phyloP scores from a whole-genome alignment of 176 grass and related monocot genomes.

The Cocos nucifera region DNA sequence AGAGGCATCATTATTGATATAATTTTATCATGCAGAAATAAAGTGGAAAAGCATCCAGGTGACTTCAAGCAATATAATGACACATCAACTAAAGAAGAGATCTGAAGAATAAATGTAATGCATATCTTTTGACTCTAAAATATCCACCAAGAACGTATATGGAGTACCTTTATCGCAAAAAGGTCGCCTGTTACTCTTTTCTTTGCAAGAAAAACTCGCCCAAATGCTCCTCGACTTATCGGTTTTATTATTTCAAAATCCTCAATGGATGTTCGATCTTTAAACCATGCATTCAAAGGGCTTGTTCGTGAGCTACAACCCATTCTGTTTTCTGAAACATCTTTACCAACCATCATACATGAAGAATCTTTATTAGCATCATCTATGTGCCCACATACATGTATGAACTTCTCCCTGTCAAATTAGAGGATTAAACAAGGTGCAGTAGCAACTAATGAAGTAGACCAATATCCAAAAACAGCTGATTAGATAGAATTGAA shows the following conservation, averaged over 20 bases:
- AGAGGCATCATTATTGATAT: no score
- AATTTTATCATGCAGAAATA: no score
- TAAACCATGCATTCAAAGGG: slow-evolving; percentile 46
- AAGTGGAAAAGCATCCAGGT: no score
- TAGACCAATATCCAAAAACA: neutral
- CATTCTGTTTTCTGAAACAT: slow-evolving; percentile 31
- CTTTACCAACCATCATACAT: slow-evolving; percentile 56
- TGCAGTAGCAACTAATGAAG: no score
- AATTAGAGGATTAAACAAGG: slow-evolving; percentile 21
- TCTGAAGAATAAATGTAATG: no score
- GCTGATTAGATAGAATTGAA: neutral
- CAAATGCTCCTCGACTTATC: slow-evolving; percentile 80
- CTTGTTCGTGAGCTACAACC: slow-evolving; percentile 39
- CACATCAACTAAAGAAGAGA: no score
- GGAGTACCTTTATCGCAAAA: slow-evolving; percentile 85
- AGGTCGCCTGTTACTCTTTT: slow-evolving; percentile 89
- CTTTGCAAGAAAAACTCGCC: slow-evolving; percentile 89
- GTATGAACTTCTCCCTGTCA: slow-evolving; percentile 91
- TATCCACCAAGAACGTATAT: no score
- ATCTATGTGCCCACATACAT: slow-evolving; percentile 64
- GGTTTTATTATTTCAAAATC: slow-evolving; percentile 99
- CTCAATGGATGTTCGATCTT: slow-evolving; percentile 89
- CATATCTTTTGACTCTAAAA: no score
- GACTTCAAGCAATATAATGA: no score
- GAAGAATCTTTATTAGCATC: slow-evolving; percentile 42